Base-by-base conservation (phyloP, 495 filamentous ascomycete genomes). In the Podospora fimiseda region DNA sequence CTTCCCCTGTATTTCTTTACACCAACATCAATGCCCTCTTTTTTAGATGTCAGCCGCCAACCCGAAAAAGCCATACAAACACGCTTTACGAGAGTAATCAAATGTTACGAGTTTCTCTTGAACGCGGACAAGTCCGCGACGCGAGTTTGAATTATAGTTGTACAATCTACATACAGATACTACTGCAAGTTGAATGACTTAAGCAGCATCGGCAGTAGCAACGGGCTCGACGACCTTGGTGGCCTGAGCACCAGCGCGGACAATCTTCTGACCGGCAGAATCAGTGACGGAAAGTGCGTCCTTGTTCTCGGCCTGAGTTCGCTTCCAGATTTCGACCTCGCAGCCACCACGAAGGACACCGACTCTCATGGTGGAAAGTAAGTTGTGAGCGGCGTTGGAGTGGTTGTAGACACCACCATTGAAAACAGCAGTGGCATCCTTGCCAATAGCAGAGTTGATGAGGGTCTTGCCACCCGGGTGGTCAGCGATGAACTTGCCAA, bases 281-380 rank as follows among this genome's bases (percentile, higher is more conserved):
- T 97, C 94, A 60, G 86, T 88, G 57, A 92, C 78, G 51, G 86
- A 83, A 47, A 84, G 80, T 43, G 83, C 77, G 61, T 91, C 88
- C 76, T 91, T 90, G 74, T 88, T 88, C 74, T 96, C 92, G 70
- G 84, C 79, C 66, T 92, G 86, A 39, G 90, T 84, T 20, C 89
- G 88, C 82, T 96, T 96, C 93, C 93, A 96, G 78, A 98, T 95
- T 78, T 98, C 93, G 50, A 98, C 93, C 68, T 96, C 93, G 65
- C 88, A 91, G 41, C 93, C 93, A 60, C 93, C 93, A 48, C 93
- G 90, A 53, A 98, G 87, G 44, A 98, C 93, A 73, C 90, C 93
- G 4, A 98, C 87, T 59, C 93, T 81, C 89, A 96, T 95, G 60
- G 90, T 96, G 14, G 88, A 92, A 44, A 98, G 81, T 30, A 96